Percentiles rank a stretch among this genome's conserved stretches.
These are phyloP conservation scores for Lachancea sp. DNA, from an alignment of 805 yeast species.

Conservation along the genomic window DNA sequence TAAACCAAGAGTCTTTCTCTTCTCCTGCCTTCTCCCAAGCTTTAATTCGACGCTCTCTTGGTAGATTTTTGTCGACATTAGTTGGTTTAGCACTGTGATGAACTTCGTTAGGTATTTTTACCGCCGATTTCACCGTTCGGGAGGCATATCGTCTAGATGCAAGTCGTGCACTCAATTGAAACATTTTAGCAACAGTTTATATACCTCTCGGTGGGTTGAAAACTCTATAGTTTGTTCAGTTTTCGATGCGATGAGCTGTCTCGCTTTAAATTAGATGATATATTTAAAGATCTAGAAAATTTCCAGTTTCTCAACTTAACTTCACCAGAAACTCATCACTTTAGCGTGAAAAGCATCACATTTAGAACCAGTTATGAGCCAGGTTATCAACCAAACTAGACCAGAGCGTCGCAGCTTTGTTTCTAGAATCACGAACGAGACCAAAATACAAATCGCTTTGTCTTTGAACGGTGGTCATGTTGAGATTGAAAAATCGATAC, in stretches of 20 bases:
- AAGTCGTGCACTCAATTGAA: not conserved
- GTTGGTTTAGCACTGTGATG: constrained; percentile 3
- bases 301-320: not conserved
- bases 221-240: not conserved
- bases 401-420: constrained; percentile 32
- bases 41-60: constrained; percentile 36
- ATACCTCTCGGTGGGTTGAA: too few relatives aligned
- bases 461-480: constrained; percentile 82
- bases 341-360: not conserved
- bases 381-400: not conserved
- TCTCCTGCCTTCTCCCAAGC: constrained; percentile 64
- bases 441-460: constrained; percentile 81
- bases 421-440: constrained; percentile 78
- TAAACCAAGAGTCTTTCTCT: constrained; percentile 57
- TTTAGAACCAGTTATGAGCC: not conserved
- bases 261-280: too few relatives aligned
- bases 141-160: constrained; percentile 1
- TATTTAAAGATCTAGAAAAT: not conserved
- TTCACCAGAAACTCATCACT: not conserved
- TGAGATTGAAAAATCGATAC: constrained; percentile 53
- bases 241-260: constrained; percentile 2
- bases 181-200: not conserved
- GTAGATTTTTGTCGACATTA: constrained; percentile 42
- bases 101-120: constrained; percentile 9
- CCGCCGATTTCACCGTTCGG: constrained; percentile 9